Conservation (phyloP, 2,329 filamentous ascomycete species). For the Paecilomyces formosus region DNA sequence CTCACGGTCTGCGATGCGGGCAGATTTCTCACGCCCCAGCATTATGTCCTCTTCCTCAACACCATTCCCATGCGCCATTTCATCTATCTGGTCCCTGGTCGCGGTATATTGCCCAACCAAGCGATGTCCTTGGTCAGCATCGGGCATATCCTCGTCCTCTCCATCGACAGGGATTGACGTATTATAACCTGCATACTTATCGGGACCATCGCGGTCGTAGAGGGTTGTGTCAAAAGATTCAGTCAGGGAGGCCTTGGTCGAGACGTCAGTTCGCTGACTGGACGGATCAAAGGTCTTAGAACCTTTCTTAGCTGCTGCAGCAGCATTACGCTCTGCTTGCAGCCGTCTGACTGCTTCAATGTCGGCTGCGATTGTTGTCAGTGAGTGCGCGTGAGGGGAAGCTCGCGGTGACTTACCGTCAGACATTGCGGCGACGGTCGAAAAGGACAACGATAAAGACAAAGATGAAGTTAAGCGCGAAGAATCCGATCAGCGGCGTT, state of each 20-base stretch:
- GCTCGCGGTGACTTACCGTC: constrained; percentile 28
- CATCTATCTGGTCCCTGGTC: constrained; percentile 82
- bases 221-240: constrained; percentile 79
- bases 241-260: constrained; percentile 84
- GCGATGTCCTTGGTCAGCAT: constrained; percentile 64
- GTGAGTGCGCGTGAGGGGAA: constrained; percentile 7
- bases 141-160: constrained; percentile 71
- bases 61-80: constrained; percentile 77
- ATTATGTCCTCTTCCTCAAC: constrained; percentile 91
- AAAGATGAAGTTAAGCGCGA: constrained; percentile 15
- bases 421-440: constrained; percentile 30
- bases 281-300: constrained; percentile 70
- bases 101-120: constrained; percentile 97
- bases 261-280: constrained; percentile 73
- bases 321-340: constrained; percentile 86
- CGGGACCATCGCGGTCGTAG: constrained; percentile 68
- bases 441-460: constrained; percentile 15
- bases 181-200: constrained; percentile 86
- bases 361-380: constrained; percentile 50
- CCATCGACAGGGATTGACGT: constrained; percentile 76
- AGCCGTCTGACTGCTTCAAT: constrained; percentile 82
- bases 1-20: constrained; percentile 84
- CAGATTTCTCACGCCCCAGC: constrained; percentile 77
- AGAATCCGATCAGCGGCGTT: constrained; percentile 19
- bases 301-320: constrained; percentile 69